Conservation (phyloP, 108 stramenopile genomes). For the Cyclotella atomus region DNA sequence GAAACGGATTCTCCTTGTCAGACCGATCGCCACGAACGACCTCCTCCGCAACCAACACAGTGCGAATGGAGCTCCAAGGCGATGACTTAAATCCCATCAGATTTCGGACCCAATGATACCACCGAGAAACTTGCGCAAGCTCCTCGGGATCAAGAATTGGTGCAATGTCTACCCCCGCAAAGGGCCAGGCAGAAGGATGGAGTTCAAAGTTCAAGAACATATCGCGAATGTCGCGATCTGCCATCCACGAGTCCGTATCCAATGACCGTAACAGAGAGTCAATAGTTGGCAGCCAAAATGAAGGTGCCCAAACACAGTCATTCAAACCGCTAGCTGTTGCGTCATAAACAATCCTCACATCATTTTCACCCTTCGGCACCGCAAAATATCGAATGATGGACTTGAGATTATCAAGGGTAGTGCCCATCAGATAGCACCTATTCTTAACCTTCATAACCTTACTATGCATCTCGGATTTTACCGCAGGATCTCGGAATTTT, state of each 20-base stretch:
- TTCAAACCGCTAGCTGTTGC: conserved; percentile 39
- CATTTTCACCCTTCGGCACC: conserved; percentile 30
- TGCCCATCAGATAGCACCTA: neutral
- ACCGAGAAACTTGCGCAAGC: neutral
- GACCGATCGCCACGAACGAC: conserved; percentile 23
- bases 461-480: neutral
- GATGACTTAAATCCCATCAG: conserved; percentile 44
- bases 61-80: conserved; percentile 28
- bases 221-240: conserved; percentile 39
- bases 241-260: conserved; percentile 7
- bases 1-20: conserved; percentile 23
- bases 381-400: conserved; percentile 29
- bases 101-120: conserved; percentile 29
- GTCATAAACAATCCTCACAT: conserved; percentile 43
- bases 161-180: conserved; percentile 21
- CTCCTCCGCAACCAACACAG: conserved; percentile 22
- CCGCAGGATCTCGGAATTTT: neutral
- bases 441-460: conserved; percentile 11
- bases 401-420: neutral
- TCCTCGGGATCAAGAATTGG: neutral
- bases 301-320: conserved; percentile 44
- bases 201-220: conserved; percentile 47
- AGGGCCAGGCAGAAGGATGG: neutral
- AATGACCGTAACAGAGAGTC: conserved; percentile 21
- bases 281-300: conserved; percentile 40